Conservation (phyloP, 805 yeast species). For the Ogataea ganodermae region DNA sequence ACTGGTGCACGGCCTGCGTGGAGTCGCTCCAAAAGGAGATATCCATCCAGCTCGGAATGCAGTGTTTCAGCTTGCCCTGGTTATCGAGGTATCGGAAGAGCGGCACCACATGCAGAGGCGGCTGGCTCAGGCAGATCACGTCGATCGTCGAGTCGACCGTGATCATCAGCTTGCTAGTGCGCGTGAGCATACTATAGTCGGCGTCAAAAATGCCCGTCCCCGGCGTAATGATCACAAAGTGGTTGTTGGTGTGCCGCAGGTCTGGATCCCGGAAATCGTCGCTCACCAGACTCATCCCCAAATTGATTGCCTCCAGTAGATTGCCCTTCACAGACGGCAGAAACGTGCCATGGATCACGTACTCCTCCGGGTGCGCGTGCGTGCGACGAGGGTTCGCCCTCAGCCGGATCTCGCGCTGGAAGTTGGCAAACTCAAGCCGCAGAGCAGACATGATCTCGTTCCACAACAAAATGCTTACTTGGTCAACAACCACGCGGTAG, state of each 20-base stretch:
- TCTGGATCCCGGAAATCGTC: slow-evolving; percentile 85
- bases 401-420: slow-evolving; percentile 71
- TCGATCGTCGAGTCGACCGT: slow-evolving; percentile 86
- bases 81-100: slow-evolving; percentile 69
- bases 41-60: slow-evolving; percentile 95
- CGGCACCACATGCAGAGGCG: slow-evolving; percentile 92
- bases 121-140: slow-evolving; percentile 82
- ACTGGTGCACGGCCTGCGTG: slow-evolving; percentile 50
- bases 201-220: slow-evolving; percentile 95
- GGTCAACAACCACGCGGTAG: slow-evolving; percentile 93
- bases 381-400: slow-evolving; percentile 40
- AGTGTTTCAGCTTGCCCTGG: slow-evolving; percentile 55
- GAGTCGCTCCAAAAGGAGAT: slow-evolving; percentile 83
- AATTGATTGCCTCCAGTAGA: slow-evolving; percentile 79
- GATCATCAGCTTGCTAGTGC: slow-evolving; percentile 73
- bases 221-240: slow-evolving; percentile 83
- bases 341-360: slow-evolving; percentile 58
- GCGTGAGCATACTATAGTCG: slow-evolving; percentile 71
- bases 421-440: slow-evolving; percentile 79
- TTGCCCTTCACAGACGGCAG: slow-evolving; percentile 91
- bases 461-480: slow-evolving; percentile 88
- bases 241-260: slow-evolving; percentile 86
- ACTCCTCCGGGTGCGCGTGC: slow-evolving; percentile 36
- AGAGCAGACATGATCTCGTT: slow-evolving; percentile 86
- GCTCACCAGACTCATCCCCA: slow-evolving; percentile 75